Conservation (phyloP, 2,329 filamentous ascomycete genomes). For the Herpotrichia juniperi region DNA sequence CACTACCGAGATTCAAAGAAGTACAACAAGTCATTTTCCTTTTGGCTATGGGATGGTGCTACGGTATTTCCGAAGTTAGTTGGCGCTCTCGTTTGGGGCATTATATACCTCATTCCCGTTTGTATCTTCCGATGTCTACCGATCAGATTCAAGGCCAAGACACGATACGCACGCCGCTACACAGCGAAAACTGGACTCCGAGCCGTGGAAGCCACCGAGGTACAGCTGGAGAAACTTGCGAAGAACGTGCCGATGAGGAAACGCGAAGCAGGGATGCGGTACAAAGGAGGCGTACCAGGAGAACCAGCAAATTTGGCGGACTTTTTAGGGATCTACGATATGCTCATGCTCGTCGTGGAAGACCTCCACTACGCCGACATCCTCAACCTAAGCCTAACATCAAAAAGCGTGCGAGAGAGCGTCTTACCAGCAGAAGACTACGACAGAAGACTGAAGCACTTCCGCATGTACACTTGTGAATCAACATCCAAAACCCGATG, state of each 20-base stretch:
- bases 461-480: slow-evolving; percentile 28
- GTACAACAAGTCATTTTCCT: slow-evolving; percentile 1
- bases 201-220: background rate
- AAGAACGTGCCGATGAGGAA: slow-evolving; percentile 6
- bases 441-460: slow-evolving; percentile 19
- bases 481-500: slow-evolving; percentile 14
- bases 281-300: background rate
- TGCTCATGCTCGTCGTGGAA: slow-evolving; percentile 28
- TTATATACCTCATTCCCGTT: slow-evolving; percentile 15
- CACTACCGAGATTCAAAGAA: background rate
- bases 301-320: slow-evolving; percentile 21
- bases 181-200: background rate
- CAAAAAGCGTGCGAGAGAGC: slow-evolving; percentile 28
- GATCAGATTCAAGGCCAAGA: slow-evolving; percentile 15
- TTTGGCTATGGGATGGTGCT: background rate
- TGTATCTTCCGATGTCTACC: slow-evolving; percentile 27
- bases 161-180: slow-evolving; percentile 23
- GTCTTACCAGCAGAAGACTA: slow-evolving; percentile 27
- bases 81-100: background rate
- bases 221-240: slow-evolving; percentile 3
- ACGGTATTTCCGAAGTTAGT: slow-evolving; percentile 5
- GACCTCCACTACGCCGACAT: slow-evolving; percentile 38
- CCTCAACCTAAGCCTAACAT: slow-evolving; percentile 27
- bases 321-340: slow-evolving; percentile 38
- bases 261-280: slow-evolving; percentile 14